Conservation (phyloP, 2,329 filamentous ascomycete genomes). For the Leptographium procerum region DNA sequence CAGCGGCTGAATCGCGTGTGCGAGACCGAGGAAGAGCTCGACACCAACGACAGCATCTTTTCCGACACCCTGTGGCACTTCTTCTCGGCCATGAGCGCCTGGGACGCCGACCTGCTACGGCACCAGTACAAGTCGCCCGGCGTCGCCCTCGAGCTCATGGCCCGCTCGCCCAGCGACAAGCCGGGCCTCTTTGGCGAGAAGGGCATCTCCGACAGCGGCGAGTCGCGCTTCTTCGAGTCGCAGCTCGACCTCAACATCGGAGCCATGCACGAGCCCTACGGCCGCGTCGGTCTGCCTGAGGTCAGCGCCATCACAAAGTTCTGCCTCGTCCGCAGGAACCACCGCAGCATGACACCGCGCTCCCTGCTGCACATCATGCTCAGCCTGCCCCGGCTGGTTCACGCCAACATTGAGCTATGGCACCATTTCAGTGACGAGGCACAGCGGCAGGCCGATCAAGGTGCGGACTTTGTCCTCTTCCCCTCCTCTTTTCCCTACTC, state of each 20-base stretch:
- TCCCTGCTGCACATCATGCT: conserved; percentile 13
- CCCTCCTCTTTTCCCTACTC: neutral
- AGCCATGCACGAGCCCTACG: conserved; percentile 11
- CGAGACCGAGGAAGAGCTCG: conserved; percentile 16
- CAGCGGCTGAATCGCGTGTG: conserved; percentile 9
- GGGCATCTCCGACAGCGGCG: conserved; percentile 2
- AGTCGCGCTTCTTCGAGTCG: conserved; percentile 7
- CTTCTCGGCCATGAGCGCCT: conserved; percentile 15
- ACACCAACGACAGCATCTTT: conserved; percentile 16
- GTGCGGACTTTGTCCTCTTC: conserved; percentile 4
- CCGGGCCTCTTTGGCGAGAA: conserved; percentile 4
- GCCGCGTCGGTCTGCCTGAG: conserved; percentile 13
- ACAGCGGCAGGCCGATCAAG: conserved; percentile 12
- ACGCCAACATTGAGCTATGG: conserved; percentile 14
- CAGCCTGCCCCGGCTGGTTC: conserved; percentile 12
- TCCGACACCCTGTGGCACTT: conserved; percentile 15
- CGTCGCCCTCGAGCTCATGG: conserved; percentile 16
- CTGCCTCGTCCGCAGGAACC: conserved; percentile 12
- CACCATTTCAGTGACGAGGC: conserved; percentile 7
- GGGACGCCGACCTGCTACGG: conserved; percentile 10
- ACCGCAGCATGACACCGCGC: conserved; percentile 13
- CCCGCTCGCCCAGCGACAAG: conserved; percentile 13
- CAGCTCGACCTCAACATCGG: conserved; percentile 7
- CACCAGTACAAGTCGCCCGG: conserved; percentile 4
- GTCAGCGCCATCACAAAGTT: conserved; percentile 12